Evolutionary conservation across 1,139 yeast genomes (phyloP).

Genomic region (Pichia sp.): DNA sequence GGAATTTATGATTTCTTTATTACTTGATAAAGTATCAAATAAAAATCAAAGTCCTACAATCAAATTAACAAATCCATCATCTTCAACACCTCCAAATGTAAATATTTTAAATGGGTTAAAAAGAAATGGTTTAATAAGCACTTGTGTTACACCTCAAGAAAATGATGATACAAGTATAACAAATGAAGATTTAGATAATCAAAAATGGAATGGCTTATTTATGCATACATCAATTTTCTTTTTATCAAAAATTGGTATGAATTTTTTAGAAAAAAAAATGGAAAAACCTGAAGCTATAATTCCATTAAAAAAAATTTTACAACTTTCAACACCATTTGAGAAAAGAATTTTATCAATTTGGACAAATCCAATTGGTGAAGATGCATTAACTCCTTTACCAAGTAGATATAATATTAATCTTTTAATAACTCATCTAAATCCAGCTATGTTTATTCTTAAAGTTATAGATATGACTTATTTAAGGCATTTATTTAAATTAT

Average conservation of each 20-base stretch:
- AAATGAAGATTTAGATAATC: conserved; percentile 1
- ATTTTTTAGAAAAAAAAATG: conserved; percentile 35
- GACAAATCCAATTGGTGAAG: conserved; percentile 30
- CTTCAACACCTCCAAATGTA: neutral
- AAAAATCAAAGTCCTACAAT: too few relatives aligned
- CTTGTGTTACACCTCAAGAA: neutral
- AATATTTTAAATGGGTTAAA: neutral
- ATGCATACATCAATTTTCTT: conserved; percentile 33
- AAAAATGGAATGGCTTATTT: conserved; percentile 14
- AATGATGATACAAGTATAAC: neutral
- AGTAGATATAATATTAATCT: conserved; percentile 20
- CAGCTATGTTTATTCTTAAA: conserved; percentile 6
- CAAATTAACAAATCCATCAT: too few relatives aligned
- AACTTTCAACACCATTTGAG: conserved; percentile 21
- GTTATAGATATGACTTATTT: conserved; percentile 11
- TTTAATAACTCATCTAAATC: conserved; percentile 9
- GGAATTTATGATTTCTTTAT: conserved; percentile 26
- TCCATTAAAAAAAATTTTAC: conserved; percentile 24
- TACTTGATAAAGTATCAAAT: conserved; percentile 15
- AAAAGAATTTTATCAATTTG: conserved; percentile 25
- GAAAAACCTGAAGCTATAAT: conserved; percentile 25
- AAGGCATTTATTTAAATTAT: conserved; percentile 13
- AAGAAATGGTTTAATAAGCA: neutral
- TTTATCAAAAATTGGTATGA: conserved; percentile 36
- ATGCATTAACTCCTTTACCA: conserved; percentile 29